Evolutionary conservation across 2,329 filamentous ascomycete species (phyloP).

Genomic region (Arthrobotrys musiformis): DNA sequence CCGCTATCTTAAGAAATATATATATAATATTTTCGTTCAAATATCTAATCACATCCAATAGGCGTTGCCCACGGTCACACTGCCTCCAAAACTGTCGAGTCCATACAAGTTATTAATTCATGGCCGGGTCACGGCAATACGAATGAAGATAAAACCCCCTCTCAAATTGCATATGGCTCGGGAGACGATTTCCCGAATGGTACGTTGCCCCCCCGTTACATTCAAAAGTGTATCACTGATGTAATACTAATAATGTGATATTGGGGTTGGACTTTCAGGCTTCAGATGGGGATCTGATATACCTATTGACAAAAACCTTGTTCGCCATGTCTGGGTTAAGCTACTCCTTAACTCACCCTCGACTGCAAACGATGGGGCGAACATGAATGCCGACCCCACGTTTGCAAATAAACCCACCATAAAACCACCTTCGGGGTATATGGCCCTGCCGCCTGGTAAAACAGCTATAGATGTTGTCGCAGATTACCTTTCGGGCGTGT

Average conservation of each 20-base stretch:
- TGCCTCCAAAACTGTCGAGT: constrained; percentile 41
- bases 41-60: neutral
- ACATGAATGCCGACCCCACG: constrained; percentile 53
- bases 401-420: constrained; percentile 45
- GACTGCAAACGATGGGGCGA: constrained; percentile 45
- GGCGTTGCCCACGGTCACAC: constrained; percentile 51
- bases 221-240: no score
- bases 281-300: constrained; percentile 55
- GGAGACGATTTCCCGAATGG: constrained; percentile 48
- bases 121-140: constrained; percentile 50
- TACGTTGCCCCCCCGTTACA: neutral
- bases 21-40: neutral
- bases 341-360: constrained; percentile 53
- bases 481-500: constrained; percentile 67
- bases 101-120: constrained; percentile 48
- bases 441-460: constrained; percentile 57
- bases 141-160: constrained; percentile 48
- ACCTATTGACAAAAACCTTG: constrained; percentile 32
- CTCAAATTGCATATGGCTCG: constrained; percentile 47
- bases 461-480: constrained; percentile 62
- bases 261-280: constrained; percentile 16
- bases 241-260: no score
- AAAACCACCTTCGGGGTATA: constrained; percentile 48
- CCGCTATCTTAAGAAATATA: neutral
- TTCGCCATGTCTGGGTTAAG: constrained; percentile 51